Evolutionary conservation across 148 eudicot species (phyloP).

Genomic region (Drosera capensis): DNA sequence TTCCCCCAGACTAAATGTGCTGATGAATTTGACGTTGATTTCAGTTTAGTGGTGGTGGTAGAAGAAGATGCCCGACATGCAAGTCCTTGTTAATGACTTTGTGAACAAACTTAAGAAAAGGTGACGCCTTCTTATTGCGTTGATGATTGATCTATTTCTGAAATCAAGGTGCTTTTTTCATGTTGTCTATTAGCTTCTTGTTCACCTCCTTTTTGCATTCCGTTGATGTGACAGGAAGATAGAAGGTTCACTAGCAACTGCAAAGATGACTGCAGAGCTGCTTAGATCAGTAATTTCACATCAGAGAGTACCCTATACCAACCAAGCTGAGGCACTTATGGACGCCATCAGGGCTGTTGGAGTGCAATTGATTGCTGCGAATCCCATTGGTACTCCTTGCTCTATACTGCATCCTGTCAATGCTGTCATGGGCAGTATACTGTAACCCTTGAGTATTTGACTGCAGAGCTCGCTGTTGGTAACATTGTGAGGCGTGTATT

Average conservation of each 20-base stretch:
- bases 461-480: constrained; percentile 96
- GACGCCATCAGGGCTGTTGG: constrained; percentile 69
- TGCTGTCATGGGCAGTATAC: not conserved
- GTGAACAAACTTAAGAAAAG: constrained; percentile 60
- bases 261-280: constrained; percentile 79
- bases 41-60: not conserved
- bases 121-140: constrained; percentile 13
- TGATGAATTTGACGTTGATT: too few species aligned
- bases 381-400: constrained; percentile 62
- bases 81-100: constrained; percentile 75
- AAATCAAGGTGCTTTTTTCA: not conserved
- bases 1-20: too few species aligned
- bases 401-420: not conserved
- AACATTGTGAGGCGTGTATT: constrained; percentile 87
- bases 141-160: not conserved
- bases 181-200: not conserved
- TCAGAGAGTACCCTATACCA: constrained; percentile 59
- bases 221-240: constrained; percentile 38
- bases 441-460: not conserved
- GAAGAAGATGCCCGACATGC: constrained; percentile 61
- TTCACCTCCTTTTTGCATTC: not conserved
- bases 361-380: constrained; percentile 70
- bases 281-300: constrained; percentile 86
- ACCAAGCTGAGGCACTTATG: constrained; percentile 70
- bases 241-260: constrained; percentile 84